phyloP scores from a whole-genome alignment of 306 rosid species.

The Acmispon strigosus region DNA sequence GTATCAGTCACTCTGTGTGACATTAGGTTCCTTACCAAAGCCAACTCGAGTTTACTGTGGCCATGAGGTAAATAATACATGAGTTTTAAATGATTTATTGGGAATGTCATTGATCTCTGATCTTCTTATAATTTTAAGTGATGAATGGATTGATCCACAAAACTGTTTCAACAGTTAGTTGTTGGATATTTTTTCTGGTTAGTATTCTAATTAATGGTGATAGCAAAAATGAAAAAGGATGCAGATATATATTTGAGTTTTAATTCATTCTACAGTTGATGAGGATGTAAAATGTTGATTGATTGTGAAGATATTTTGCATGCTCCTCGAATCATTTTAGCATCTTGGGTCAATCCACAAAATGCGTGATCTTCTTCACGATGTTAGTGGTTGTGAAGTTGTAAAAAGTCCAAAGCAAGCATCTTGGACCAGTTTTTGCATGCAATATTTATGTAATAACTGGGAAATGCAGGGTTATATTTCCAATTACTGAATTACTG shows the following conservation, averaged over 20 bases:
- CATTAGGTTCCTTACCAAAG: constrained; percentile 76
- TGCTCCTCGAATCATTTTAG: not conserved
- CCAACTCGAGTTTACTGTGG: constrained; percentile 83
- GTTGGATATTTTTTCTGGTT: not conserved
- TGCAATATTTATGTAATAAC: not conserved
- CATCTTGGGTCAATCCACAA: constrained; percentile 1
- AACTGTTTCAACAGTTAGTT: not conserved
- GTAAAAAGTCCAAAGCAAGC: not conserved
- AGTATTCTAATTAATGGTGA: not conserved
- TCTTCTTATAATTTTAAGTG: not conserved
- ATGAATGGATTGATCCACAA: constrained; percentile 4
- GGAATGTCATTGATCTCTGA: not conserved
- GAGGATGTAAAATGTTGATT: not conserved
- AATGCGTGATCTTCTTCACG: not conserved
- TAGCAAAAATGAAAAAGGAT: not conserved
- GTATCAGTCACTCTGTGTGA: constrained; percentile 73
- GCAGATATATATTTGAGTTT: not conserved
- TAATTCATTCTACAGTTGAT: not conserved
- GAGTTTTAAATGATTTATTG: not conserved
- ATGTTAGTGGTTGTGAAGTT: not conserved
- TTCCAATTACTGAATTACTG: not conserved
- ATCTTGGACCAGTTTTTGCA: not conserved
- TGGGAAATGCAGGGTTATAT: not conserved
- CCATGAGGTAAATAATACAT: constrained; percentile 65
- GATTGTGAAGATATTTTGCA: not conserved